Evolutionary conservation across 176 grass and related monocot genomes (phyloP).

Genomic region (Paspalum notatum): DNA sequence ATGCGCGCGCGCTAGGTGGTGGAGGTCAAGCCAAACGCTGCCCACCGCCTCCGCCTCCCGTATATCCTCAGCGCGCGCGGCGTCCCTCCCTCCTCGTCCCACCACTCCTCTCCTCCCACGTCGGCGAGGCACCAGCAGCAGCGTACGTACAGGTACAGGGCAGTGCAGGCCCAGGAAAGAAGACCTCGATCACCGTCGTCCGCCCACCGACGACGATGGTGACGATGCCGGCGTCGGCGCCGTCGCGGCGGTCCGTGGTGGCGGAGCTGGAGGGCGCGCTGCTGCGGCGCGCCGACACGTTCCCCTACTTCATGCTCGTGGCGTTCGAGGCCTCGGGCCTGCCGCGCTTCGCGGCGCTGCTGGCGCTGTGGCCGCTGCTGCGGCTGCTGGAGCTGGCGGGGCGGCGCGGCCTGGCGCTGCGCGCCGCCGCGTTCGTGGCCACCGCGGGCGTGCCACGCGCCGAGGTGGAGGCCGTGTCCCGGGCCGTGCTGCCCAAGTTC

Average conservation of each 20-base stretch:
- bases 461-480: constrained; percentile 78
- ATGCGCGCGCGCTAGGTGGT: constrained; percentile 17
- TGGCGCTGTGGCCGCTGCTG: constrained; percentile 66
- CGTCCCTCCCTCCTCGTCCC: background rate
- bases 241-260: constrained; percentile 40
- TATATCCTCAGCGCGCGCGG: background rate
- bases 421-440: constrained; percentile 54
- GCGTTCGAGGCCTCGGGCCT: constrained; percentile 79
- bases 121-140: too few species aligned
- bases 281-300: constrained; percentile 48
- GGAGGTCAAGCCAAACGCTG: constrained; percentile 52
- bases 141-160: too few species aligned
- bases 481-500: constrained; percentile 95
- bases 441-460: constrained; percentile 48
- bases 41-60: constrained; percentile 20
- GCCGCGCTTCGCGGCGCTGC: constrained; percentile 56
- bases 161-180: too few species aligned
- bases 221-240: too few species aligned
- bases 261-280: constrained; percentile 82
- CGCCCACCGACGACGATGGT: too few species aligned
- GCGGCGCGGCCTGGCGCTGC: constrained; percentile 15
- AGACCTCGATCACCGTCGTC: too few species aligned
- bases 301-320: constrained; percentile 87
- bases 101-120: background rate
- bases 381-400: constrained; percentile 37